Percentiles rank a stretch among this genome's conserved stretches.
These are phyloP conservation scores for Phoenix dactylifera DNA, from an alignment of 176 grass and related monocot genomes.

Conservation along the genomic window DNA sequence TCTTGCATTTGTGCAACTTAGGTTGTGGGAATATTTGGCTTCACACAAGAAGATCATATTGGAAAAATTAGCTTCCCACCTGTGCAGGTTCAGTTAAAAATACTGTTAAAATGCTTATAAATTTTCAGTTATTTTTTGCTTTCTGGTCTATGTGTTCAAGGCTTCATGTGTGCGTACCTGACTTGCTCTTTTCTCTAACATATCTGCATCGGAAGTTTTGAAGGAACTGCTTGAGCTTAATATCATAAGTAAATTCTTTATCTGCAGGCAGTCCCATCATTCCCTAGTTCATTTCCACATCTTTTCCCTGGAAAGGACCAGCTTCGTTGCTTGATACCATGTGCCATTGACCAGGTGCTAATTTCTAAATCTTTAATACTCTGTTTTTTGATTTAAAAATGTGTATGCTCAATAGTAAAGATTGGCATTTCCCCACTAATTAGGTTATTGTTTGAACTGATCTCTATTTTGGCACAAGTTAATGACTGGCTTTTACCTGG, in stretches of 20 bases:
- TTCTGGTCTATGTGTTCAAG: not conserved
- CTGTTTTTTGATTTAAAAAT: too few species aligned
- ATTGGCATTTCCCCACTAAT: too few species aligned
- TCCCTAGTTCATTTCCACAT: conserved; percentile 93
- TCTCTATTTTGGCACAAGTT: too few species aligned
- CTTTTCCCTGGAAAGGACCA: conserved; percentile 62
- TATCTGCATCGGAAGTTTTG: not conserved
- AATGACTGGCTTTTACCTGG: too few species aligned
- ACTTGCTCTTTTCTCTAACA: not conserved
- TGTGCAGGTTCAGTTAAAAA: conserved; percentile 39
- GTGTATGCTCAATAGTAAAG: too few species aligned
- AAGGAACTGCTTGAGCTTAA: not conserved
- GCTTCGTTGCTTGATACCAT: conserved; percentile 86
- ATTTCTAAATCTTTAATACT: not conserved
- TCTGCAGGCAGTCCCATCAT: conserved; percentile 76
- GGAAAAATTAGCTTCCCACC: conserved; percentile 89
- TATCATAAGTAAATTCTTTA: not conserved
- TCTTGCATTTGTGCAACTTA: conserved; percentile 16
- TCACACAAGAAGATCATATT: conserved; percentile 81
- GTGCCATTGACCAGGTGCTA: conserved; percentile 90
- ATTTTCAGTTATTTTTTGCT: not conserved
- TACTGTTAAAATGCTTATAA: not conserved
- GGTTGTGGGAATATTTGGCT: conserved; percentile 91
- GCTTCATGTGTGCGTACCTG: not conserved
- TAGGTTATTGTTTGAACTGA: too few species aligned